Evolutionary conservation across 352 stramenopile species (phyloP).

Genomic region (Phytophthora sojae): DNA sequence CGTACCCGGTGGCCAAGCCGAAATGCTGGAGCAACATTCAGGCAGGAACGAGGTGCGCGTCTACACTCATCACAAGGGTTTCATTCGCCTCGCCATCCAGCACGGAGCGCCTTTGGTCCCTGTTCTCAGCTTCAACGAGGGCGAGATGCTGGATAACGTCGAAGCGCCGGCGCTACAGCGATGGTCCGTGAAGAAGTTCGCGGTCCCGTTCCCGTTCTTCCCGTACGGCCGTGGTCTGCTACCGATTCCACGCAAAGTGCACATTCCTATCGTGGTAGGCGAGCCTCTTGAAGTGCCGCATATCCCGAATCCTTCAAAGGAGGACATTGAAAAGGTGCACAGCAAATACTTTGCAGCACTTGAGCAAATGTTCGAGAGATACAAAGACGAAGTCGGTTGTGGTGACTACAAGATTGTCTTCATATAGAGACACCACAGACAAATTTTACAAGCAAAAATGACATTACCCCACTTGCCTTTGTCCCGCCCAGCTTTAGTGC

Average conservation of each 20-base stretch:
- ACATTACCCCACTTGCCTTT: conserved; percentile 9
- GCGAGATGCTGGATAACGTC: conserved; percentile 80
- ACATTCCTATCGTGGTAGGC: conserved; percentile 68
- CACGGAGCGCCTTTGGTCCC: conserved; percentile 71
- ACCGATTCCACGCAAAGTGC: conserved; percentile 62
- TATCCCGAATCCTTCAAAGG: conserved; percentile 44
- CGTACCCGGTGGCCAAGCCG: conserved; percentile 75
- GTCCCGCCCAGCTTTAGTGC: not conserved
- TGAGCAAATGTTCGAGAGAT: conserved; percentile 57
- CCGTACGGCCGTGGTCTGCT: conserved; percentile 67
- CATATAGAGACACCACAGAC: conserved; percentile 16
- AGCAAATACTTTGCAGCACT: conserved; percentile 56
- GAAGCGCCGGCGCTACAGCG: conserved; percentile 60
- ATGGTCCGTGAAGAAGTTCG: conserved; percentile 75
- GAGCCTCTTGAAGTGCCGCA: conserved; percentile 54
- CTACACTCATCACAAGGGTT: conserved; percentile 75
- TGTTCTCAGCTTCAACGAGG: conserved; percentile 80
- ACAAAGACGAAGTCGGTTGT: conserved; percentile 75
- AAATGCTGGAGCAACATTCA: conserved; percentile 77
- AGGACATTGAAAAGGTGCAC: conserved; percentile 65
- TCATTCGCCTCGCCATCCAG: conserved; percentile 78
- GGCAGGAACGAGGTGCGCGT: conserved; percentile 60
- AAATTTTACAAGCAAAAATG: conserved; percentile 7
- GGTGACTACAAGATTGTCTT: conserved; percentile 66
- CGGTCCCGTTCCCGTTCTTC: conserved; percentile 76